Evolutionary conservation across 1,139 yeast species (phyloP).

Genomic region (Keqinozyma sinolaborantium): DNA sequence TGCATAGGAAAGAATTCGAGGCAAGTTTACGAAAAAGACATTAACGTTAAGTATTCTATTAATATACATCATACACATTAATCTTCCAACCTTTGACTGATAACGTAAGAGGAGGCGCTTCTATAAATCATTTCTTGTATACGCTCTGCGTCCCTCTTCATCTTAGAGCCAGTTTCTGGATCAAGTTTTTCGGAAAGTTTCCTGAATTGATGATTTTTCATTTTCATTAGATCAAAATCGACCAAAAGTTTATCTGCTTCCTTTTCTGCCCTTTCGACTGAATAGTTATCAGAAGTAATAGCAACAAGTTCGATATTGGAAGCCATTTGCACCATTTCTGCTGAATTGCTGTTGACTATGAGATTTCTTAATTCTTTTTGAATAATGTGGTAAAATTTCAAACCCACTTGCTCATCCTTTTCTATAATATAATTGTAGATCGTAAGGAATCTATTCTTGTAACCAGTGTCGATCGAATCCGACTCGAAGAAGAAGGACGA

Average conservation of each 20-base stretch:
- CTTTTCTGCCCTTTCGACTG: slow-evolving; percentile 12
- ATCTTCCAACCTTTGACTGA: slow-evolving; percentile 35
- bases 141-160: slow-evolving; percentile 18
- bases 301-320: slow-evolving; percentile 25
- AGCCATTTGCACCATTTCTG: slow-evolving; percentile 24
- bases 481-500: slow-evolving; percentile 46
- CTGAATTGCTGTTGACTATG: slow-evolving; percentile 25
- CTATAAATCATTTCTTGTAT: slow-evolving; percentile 38
- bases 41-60: background rate
- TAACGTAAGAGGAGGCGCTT: slow-evolving; percentile 36
- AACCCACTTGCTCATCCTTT: slow-evolving; percentile 31
- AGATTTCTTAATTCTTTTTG: slow-evolving; percentile 37
- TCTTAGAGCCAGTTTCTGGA: slow-evolving; percentile 14
- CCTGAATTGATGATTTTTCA: slow-evolving; percentile 15
- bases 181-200: slow-evolving; percentile 11
- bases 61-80: slow-evolving; percentile 8
- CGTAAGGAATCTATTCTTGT: slow-evolving; percentile 51
- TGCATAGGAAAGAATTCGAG: slow-evolving; percentile 62
- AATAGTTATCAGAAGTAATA: slow-evolving; percentile 18
- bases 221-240: slow-evolving; percentile 9
- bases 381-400: slow-evolving; percentile 44
- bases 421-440: slow-evolving; percentile 43
- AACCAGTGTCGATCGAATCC: slow-evolving; percentile 39
- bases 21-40: slow-evolving; percentile 8
- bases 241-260: slow-evolving; percentile 15